Evolutionary conservation across 768 basidiomycete species (phyloP), one percentile per base, ranked within the genome.

Genomic region (Saitozyma podzolica): DNA sequence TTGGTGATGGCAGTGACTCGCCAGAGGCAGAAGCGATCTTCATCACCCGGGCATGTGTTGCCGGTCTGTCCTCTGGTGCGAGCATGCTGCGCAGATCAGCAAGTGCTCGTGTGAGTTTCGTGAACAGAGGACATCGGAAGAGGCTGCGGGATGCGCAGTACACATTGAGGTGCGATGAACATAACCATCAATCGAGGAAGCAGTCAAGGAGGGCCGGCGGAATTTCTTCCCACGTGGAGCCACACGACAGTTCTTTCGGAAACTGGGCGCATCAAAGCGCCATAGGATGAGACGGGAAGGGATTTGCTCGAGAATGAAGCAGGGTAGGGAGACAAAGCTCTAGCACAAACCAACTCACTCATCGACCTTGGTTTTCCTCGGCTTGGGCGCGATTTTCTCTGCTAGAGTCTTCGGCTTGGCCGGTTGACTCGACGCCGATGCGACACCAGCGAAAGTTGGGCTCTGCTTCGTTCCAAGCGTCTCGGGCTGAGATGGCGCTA

Each of bases 21-120:
- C 16, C 37, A 11, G 51, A 19, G 16, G 54, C 19, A 9, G 50
- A 17, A n/a, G 50, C 19, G 42, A 75, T 60, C 51, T 68, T 71
- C 70, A 75, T 72, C 4, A 75, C 73, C 57, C 70, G 50, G 19
- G 73, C 73, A 51, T 72, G 70, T 17, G 62, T 56, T 7, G 65
- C 58, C 16, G 71, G 72, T 47, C 66, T 58, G 50, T 75, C 74
- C 58, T 75, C 72, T 0, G 74, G 72, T 9, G 71, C 74, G 20
- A 75, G 68, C 74, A 75, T 75, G 53, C 74, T 75, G 41, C 29
- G 29, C 29, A 5, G 29, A 29, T 29, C 29, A 29, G 29, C 29
- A 29, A 29, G 29, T 5, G 29, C 29, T 29, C 29, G 29, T 29
- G 5, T 29, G 29, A 29, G 2, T 29, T 50, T 37, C 9, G 16